A percentile compares a stretch with the other conserved stretches of the same genome.
phyloP scores from a whole-genome alignment of 495 filamentous ascomycete species.

The Daldinia concentrica region DNA sequence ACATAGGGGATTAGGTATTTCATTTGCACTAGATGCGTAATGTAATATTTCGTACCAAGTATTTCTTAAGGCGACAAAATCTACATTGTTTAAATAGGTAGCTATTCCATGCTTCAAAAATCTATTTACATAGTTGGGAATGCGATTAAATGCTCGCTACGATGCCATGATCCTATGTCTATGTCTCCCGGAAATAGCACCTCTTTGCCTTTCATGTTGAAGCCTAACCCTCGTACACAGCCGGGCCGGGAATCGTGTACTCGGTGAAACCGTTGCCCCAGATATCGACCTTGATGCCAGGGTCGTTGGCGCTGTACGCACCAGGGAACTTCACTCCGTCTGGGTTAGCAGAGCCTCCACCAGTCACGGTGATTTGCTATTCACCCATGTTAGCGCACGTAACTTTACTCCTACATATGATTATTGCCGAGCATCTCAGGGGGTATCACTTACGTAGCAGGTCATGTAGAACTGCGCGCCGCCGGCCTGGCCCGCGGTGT shows the following conservation, averaged over 20 bases:
- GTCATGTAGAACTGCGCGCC: constrained; percentile 63
- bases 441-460: constrained; percentile 51
- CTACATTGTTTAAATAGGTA: background rate
- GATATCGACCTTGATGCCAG: constrained; percentile 64
- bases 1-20: no score
- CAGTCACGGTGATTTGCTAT: constrained; percentile 54
- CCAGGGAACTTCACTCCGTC: constrained; percentile 58
- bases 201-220: background rate
- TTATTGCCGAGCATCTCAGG: background rate
- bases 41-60: no score
- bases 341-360: constrained; percentile 51
- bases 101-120: background rate
- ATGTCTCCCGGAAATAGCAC: background rate
- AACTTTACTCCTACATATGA: background rate
- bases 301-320: constrained; percentile 60
- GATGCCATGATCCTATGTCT: background rate
- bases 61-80: background rate
- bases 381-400: constrained; percentile 1
- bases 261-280: constrained; percentile 39
- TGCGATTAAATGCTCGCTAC: background rate
- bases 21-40: no score
- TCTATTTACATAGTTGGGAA: background rate
- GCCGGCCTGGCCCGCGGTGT: constrained; percentile 51
- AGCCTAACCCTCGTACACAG: constrained; percentile 26
- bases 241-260: constrained; percentile 39